These are phyloP conservation scores for Candida sakaeoensis DNA, from an alignment of 805 yeast genomes.

Conservation along the genomic window DNA sequence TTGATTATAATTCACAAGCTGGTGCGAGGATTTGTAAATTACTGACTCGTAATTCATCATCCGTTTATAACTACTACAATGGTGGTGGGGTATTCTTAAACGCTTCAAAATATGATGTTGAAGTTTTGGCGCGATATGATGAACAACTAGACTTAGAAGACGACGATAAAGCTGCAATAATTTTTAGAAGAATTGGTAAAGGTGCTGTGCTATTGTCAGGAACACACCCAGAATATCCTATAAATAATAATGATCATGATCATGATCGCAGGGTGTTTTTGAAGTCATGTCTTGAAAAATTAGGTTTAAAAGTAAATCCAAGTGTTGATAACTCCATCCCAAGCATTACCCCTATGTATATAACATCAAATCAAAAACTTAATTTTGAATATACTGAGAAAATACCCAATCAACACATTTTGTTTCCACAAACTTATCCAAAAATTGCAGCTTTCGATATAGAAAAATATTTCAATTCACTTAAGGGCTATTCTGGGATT, in stretches of 20 bases:
- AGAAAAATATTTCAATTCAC: constrained; percentile 45
- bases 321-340: constrained; percentile 50
- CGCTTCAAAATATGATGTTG: constrained; percentile 62
- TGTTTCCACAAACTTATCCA: constrained; percentile 39
- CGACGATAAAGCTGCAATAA: constrained; percentile 61
- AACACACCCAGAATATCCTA: constrained; percentile 84
- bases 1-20: constrained; percentile 66
- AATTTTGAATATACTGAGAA: constrained; percentile 44
- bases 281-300: constrained; percentile 48
- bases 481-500: constrained; percentile 33
- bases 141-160: constrained; percentile 52
- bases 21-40: constrained; percentile 68
- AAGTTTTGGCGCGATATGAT: constrained; percentile 67
- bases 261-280: constrained; percentile 53
- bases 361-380: constrained; percentile 43
- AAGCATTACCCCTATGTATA: constrained; percentile 59
- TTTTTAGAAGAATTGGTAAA: constrained; percentile 61
- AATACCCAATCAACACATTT: constrained; percentile 17
- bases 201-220: constrained; percentile 81
- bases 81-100: constrained; percentile 90
- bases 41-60: constrained; percentile 13
- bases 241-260: constrained; percentile 40
- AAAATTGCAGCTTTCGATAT: constrained; percentile 71
- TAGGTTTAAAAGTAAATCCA: constrained; percentile 70
- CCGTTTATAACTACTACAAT: constrained; percentile 56